phyloP scores from a whole-genome alignment of 495 filamentous ascomycete species.

The Pyrenopolyporus hunteri region DNA sequence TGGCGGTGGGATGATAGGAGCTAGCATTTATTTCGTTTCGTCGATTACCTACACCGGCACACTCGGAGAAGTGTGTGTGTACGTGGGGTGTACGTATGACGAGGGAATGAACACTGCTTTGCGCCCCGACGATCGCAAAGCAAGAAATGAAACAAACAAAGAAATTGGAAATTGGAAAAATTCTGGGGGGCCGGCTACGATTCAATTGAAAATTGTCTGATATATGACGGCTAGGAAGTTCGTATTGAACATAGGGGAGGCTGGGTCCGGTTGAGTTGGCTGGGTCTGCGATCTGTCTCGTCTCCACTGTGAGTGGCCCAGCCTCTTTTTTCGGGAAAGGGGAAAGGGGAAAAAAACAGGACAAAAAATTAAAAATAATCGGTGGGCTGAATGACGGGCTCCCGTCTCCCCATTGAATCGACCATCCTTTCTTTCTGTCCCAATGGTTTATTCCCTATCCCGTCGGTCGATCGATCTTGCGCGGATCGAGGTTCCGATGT shows the following conservation, averaged over 20 bases:
- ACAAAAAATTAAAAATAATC: slow-evolving; percentile 10
- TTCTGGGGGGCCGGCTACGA: slow-evolving; percentile 2
- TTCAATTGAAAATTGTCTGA: slow-evolving; percentile 29
- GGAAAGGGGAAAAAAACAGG: slow-evolving; percentile 1
- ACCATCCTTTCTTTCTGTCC: background rate
- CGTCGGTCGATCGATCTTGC: too few relatives aligned
- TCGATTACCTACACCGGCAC: background rate
- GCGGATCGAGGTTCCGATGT: too few relatives aligned
- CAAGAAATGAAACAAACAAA: slow-evolving; percentile 10
- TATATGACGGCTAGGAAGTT: slow-evolving; percentile 23
- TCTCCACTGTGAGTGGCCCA: slow-evolving; percentile 32
- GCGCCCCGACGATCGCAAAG: background rate
- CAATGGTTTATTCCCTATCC: background rate
- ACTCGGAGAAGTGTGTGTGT: background rate
- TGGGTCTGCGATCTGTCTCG: slow-evolving; percentile 17
- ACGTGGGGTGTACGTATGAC: background rate
- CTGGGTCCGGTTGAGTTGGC: slow-evolving; percentile 30
- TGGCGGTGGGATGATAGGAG: slow-evolving; percentile 6
- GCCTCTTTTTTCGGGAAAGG: slow-evolving; percentile 26
- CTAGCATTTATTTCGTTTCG: slow-evolving; percentile 14
- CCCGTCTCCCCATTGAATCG: slow-evolving; percentile 1
- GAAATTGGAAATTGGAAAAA: slow-evolving; percentile 13
- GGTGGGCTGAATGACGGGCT: slow-evolving; percentile 27
- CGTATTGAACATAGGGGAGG: slow-evolving; percentile 32
- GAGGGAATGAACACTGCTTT: background rate